Conservation (phyloP, 2,329 filamentous ascomycete species). For the Colletotrichum euphorbiae region DNA sequence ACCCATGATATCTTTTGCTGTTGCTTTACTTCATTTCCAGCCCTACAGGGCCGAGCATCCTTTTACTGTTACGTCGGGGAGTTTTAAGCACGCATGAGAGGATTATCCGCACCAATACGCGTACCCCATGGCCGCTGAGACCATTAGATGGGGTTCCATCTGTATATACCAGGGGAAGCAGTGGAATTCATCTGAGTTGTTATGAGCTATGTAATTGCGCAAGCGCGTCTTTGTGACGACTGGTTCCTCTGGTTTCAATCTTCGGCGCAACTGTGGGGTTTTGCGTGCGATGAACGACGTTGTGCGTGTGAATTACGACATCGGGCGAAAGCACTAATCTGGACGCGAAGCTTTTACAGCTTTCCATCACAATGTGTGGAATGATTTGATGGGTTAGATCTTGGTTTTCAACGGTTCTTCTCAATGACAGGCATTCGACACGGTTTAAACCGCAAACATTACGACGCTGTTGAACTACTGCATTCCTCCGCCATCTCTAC, state of each 20-base stretch:
- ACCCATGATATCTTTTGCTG: conserved; percentile 14
- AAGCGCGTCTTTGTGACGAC: background rate
- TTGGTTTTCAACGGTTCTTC: background rate
- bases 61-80: conserved; percentile 20
- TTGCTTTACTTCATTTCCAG: conserved; percentile 28
- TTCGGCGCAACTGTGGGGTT: background rate
- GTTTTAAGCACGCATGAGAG: conserved; percentile 13
- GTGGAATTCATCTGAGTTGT: conserved; percentile 31
- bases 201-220: background rate
- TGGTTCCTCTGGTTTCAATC: background rate
- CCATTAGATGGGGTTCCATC: conserved; percentile 11
- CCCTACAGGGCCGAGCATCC: conserved; percentile 23
- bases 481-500: background rate
- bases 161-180: conserved; percentile 34
- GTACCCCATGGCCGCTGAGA: conserved; percentile 8
- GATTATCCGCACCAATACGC: background rate
- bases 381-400: background rate
- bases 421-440: background rate
- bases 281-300: background rate
- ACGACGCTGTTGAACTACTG: background rate
- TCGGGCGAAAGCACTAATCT: background rate
- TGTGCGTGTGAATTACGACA: background rate
- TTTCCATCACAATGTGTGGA: no score
- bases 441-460: background rate
- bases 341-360: no score